These are phyloP conservation scores for Inga oerstediana DNA, from an alignment of 306 rosid genomes.

Conservation along the genomic window DNA sequence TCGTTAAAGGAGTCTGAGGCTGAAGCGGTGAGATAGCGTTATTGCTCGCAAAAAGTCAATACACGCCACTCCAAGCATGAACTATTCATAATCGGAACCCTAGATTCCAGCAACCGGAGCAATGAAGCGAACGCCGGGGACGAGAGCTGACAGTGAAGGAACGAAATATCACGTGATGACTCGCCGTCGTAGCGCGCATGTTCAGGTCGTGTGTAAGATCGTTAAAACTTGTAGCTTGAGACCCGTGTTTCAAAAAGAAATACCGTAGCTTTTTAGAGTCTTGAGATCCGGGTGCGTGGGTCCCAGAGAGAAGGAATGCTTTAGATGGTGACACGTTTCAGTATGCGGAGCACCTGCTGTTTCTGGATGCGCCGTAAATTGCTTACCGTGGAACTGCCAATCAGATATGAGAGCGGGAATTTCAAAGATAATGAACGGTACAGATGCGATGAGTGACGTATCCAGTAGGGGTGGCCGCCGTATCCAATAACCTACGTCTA, in stretches of 20 bases:
- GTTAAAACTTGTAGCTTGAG: not conserved
- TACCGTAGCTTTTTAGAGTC: no score
- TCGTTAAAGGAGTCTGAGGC: slow-evolving; percentile 24
- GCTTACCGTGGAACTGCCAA: not conserved
- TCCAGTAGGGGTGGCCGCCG: not conserved
- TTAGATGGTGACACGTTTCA: not conserved
- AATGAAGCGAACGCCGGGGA: slow-evolving; percentile 3
- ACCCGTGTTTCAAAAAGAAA: not conserved
- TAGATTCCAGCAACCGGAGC: slow-evolving; percentile 30
- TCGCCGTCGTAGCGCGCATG: not conserved
- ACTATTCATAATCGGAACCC: slow-evolving; percentile 23
- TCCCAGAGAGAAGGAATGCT: not conserved
- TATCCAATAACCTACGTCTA: not conserved
- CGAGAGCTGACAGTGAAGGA: slow-evolving; percentile 7
- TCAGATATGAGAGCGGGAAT: not conserved
- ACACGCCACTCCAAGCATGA: not conserved
- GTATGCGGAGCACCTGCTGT: not conserved
- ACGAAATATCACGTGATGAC: slow-evolving; percentile 11
- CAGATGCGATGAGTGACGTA: slow-evolving; percentile 7
- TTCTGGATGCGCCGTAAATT: not conserved
- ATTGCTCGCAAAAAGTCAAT: slow-evolving; percentile 13
- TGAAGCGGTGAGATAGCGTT: slow-evolving; percentile 26
- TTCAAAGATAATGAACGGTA: slow-evolving; percentile 16
- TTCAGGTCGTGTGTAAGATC: not conserved
- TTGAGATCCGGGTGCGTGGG: slow-evolving; percentile 5